A percentile compares a stretch with the other conserved stretches of the same genome.
These are phyloP conservation scores for Suillus lakei DNA, from an alignment of 768 basidiomycete genomes.

Conservation along the genomic window DNA sequence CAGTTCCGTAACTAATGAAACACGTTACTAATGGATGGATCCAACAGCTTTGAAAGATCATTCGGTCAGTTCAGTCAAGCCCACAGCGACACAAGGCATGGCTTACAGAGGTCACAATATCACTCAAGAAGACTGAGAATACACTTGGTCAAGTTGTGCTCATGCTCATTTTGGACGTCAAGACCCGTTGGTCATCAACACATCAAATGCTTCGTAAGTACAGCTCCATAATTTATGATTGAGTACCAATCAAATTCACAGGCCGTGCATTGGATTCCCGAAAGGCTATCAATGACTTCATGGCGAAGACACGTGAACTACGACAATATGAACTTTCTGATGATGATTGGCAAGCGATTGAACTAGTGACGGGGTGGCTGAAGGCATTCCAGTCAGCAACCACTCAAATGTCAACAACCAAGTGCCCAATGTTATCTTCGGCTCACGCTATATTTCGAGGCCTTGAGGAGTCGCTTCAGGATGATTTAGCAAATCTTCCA, in stretches of 20 bases:
- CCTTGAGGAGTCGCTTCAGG: neutral
- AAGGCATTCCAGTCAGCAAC: neutral
- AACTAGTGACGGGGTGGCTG: neutral
- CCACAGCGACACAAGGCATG: neutral
- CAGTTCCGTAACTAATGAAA: neutral
- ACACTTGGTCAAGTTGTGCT: neutral
- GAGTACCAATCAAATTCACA: neutral
- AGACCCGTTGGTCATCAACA: constrained; percentile 44
- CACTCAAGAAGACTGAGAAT: neutral
- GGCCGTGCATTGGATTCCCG: neutral
- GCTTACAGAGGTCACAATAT: neutral
- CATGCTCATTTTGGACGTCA: constrained; percentile 34
- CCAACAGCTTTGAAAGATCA: neutral
- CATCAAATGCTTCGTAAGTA: constrained; percentile 38
- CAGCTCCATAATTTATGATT: neutral
- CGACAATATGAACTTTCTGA: neutral
- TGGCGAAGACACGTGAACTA: neutral
- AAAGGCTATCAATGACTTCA: neutral
- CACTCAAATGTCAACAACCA: too few relatives aligned
- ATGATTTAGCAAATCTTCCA: neutral
- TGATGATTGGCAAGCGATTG: neutral
- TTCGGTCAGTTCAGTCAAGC: neutral
- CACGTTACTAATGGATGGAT: neutral
- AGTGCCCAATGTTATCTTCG: neutral
- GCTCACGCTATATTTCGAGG: neutral